phyloP scores from a whole-genome alignment of 2,329 filamentous ascomycete genomes.

The Aurifilum marmelostoma region DNA sequence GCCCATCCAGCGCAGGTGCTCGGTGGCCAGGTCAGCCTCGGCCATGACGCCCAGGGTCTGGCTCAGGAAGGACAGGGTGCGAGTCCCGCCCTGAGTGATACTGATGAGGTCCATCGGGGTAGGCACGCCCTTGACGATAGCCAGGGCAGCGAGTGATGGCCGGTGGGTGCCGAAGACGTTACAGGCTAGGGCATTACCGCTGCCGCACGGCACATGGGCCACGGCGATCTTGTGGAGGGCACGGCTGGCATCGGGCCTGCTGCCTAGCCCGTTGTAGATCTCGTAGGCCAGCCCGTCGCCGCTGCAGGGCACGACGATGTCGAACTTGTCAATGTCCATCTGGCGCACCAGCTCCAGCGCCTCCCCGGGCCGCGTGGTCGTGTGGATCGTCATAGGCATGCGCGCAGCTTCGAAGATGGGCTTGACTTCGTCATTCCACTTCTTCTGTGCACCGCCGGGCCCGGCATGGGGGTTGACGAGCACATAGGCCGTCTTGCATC shows the following conservation, averaged over 20 bases:
- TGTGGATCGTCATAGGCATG: constrained; percentile 74
- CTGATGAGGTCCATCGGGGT: constrained; percentile 85
- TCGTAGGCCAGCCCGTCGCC: constrained; percentile 92
- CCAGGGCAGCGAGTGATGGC: constrained; percentile 75
- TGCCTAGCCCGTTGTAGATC: constrained; percentile 89
- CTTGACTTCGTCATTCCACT: constrained; percentile 75
- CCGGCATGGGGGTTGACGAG: constrained; percentile 91
- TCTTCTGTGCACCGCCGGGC: constrained; percentile 72
- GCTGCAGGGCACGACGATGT: constrained; percentile 86
- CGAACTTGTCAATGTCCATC: constrained; percentile 78
- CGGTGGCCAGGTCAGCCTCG: constrained; percentile 86
- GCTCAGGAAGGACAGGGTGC: constrained; percentile 85
- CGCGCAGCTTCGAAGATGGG: constrained; percentile 82
- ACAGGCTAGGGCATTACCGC: constrained; percentile 90
- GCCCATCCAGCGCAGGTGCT: constrained; percentile 93
- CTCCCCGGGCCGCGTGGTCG: constrained; percentile 74
- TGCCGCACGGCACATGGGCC: constrained; percentile 87
- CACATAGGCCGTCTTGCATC: constrained; percentile 79
- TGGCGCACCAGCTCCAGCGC: constrained; percentile 75
- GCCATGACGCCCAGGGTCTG: constrained; percentile 90
- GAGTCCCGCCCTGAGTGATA: constrained; percentile 76
- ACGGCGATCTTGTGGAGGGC: constrained; percentile 81
- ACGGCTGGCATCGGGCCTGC: constrained; percentile 71
- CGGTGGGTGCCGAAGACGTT: constrained; percentile 84
- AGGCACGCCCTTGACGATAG: constrained; percentile 84